A percentile compares a stretch with the other conserved stretches of the same genome.
Evolutionary conservation across 345 rosid genomes (phyloP).

Genomic region (Kandelia obovata): DNA sequence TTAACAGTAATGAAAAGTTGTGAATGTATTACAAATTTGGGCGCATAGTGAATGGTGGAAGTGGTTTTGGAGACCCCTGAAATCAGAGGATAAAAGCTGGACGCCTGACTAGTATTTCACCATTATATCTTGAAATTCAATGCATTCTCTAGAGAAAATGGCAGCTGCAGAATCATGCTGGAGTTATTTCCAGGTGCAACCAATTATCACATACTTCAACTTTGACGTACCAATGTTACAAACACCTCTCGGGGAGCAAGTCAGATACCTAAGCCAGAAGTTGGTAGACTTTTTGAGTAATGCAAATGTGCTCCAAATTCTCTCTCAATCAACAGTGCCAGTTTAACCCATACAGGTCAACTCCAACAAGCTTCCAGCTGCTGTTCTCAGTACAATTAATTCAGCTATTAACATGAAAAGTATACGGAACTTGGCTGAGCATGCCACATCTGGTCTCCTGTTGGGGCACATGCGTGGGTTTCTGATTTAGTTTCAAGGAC

Average conservation of each 20-base stretch:
- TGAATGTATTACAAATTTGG: too few relatives aligned
- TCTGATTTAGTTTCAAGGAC: constrained; percentile 40
- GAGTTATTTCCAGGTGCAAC: too few relatives aligned
- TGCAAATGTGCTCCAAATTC: constrained; percentile 31
- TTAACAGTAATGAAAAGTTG: too few relatives aligned
- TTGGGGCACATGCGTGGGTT: constrained; percentile 39
- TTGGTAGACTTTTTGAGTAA: constrained; percentile 33
- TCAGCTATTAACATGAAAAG: constrained; percentile 36
- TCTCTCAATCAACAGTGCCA: constrained; percentile 27
- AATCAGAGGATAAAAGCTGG: too few relatives aligned
- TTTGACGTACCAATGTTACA: constrained; percentile 11
- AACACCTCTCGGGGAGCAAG: constrained; percentile 28
- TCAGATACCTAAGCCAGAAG: constrained; percentile 36
- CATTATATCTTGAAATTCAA: constrained; percentile 24
- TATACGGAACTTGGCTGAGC: constrained; percentile 52
- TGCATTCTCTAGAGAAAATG: constrained; percentile 25
- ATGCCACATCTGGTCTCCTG: constrained; percentile 26
- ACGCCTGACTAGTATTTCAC: too few relatives aligned
- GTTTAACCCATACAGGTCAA: constrained; percentile 37
- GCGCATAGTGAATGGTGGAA: too few relatives aligned
- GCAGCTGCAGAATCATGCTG: constrained; percentile 10
- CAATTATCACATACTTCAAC: neutral
- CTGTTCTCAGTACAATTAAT: constrained; percentile 23
- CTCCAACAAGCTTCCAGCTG: constrained; percentile 25
- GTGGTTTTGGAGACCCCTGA: too few relatives aligned